Conservation (phyloP, 257 asterid species). For the Cordia subcordata region DNA sequence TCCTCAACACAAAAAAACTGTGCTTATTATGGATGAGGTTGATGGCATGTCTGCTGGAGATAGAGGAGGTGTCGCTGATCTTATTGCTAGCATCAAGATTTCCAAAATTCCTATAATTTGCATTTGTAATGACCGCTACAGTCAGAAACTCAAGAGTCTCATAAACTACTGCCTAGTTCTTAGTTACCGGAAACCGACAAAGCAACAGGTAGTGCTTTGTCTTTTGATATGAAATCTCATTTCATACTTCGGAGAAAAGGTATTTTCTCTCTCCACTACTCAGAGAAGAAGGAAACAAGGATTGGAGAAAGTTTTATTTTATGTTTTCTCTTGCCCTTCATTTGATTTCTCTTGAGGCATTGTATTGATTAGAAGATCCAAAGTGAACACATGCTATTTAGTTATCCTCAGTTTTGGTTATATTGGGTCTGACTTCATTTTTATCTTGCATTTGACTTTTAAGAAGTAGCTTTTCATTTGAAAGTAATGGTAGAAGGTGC, state of each 20-base stretch:
- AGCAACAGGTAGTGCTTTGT: constrained; percentile 77
- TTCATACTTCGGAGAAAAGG: no score
- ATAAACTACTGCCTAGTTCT: constrained; percentile 85
- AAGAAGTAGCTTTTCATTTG: neutral
- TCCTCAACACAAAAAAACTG: constrained; percentile 61
- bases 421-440: neutral
- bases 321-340: neutral
- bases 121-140: constrained; percentile 94
- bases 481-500: neutral
- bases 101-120: constrained; percentile 95
- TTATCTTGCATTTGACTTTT: neutral
- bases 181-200: constrained; percentile 85
- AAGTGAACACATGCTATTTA: neutral
- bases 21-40: constrained; percentile 98
- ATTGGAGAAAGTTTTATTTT: no score
- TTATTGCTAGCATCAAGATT: constrained; percentile 86
- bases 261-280: no score
- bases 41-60: constrained; percentile 99
- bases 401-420: neutral
- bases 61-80: constrained; percentile 99
- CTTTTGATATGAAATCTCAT: neutral
- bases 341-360: neutral
- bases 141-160: constrained; percentile 98
- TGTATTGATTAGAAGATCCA: neutral
- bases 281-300: no score